Evolutionary conservation across 2,329 filamentous ascomycete genomes (phyloP).

Genomic region (Phoma herbarum): DNA sequence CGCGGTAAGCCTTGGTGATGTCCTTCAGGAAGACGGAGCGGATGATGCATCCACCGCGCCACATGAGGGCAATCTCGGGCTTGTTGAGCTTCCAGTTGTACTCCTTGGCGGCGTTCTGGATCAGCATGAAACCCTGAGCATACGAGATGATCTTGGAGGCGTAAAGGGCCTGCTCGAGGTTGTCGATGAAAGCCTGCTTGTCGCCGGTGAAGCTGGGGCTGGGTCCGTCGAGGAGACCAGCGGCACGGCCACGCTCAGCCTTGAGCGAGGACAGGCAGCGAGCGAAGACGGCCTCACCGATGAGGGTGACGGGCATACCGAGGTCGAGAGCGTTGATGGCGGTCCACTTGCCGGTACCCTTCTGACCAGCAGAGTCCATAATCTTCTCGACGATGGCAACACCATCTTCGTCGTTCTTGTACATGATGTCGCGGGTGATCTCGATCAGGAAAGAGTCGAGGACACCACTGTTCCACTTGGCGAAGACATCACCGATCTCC

Average conservation of each 20-base stretch:
- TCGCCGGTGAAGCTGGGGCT: constrained; percentile 84
- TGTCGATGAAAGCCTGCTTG: constrained; percentile 91
- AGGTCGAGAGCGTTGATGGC: constrained; percentile 98
- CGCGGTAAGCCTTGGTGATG: constrained; percentile 96
- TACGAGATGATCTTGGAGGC: constrained; percentile 99
- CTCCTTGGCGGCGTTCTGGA: constrained; percentile 97
- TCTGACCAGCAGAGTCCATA: constrained; percentile 96
- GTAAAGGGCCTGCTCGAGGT: constrained; percentile 98
- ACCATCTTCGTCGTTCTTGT: constrained; percentile 96
- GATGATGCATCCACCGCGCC: constrained; percentile 99
- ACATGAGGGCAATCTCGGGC: constrained; percentile 99
- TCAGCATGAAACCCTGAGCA: constrained; percentile 99
- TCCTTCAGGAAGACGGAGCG: constrained; percentile 99
- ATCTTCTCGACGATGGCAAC: constrained; percentile 97
- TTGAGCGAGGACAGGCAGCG: constrained; percentile 95
- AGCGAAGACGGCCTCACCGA: constrained; percentile 94
- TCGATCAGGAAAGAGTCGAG: constrained; percentile 98
- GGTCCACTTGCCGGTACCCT: constrained; percentile 99
- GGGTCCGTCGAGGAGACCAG: constrained; percentile 79
- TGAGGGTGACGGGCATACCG: constrained; percentile 97
- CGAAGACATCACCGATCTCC: constrained; percentile 94
- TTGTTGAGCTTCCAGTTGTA: constrained; percentile 99
- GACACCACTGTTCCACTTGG: constrained; percentile 98
- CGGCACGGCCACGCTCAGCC: constrained; percentile 86
- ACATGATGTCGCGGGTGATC: constrained; percentile 98